A percentile compares a stretch with the other conserved stretches of the same genome.
These are phyloP conservation scores for Trichocladium uniseriatum DNA, from an alignment of 495 filamentous ascomycete genomes.

Conservation along the genomic window DNA sequence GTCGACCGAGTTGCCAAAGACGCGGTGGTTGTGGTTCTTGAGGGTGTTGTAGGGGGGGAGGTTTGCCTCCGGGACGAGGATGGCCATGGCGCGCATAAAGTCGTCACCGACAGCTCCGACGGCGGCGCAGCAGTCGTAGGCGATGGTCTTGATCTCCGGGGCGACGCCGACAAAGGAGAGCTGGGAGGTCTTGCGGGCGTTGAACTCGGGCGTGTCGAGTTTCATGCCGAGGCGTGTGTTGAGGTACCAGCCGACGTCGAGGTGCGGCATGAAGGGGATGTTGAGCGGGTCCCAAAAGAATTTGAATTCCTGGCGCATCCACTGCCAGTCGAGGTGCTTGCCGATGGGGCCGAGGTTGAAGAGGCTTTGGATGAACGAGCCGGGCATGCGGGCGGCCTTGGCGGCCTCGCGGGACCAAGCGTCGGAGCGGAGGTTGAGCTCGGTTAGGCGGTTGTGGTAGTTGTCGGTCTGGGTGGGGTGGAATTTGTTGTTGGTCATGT, in stretches of 20 bases:
- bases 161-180: not conserved
- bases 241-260: slow-evolving; percentile 12
- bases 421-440: slow-evolving; percentile 7
- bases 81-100: slow-evolving; percentile 9
- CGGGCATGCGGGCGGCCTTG: slow-evolving; percentile 7
- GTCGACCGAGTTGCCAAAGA: slow-evolving; percentile 2
- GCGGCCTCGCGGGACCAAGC: slow-evolving; percentile 16
- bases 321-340: slow-evolving; percentile 12
- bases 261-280: slow-evolving; percentile 5
- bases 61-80: not conserved
- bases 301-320: slow-evolving; percentile 17
- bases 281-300: slow-evolving; percentile 18
- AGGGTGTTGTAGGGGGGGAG: slow-evolving; percentile 8
- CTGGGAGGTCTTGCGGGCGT: not conserved
- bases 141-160: slow-evolving; percentile 8
- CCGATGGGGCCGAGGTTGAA: slow-evolving; percentile 10
- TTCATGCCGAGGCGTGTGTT: slow-evolving; percentile 7
- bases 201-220: not conserved
- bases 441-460: slow-evolving; percentile 1
- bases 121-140: slow-evolving; percentile 18
- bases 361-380: slow-evolving; percentile 1
- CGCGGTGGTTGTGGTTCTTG: slow-evolving; percentile 1
- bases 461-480: not conserved
- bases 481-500: slow-evolving; percentile 11
- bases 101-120: slow-evolving; percentile 19